Percentiles rank a stretch among this genome's conserved stretches.
Conservation (phyloP, 2,329 filamentous ascomycete species). For the Exophiala bonariae region DNA sequence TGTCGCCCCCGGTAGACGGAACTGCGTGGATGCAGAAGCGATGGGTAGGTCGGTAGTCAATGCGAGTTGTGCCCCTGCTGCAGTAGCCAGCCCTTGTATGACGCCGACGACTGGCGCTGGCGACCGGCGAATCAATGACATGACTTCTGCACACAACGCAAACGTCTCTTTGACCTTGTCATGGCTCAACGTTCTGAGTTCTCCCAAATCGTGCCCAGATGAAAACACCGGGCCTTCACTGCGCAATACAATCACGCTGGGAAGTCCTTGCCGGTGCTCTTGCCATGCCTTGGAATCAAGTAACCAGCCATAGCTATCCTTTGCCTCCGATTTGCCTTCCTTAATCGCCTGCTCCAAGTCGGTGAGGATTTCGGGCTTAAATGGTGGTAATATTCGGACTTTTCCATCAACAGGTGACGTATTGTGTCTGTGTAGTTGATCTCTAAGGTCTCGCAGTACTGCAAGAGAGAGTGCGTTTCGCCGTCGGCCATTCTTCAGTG, state of each 20-base stretch:
- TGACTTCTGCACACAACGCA: conserved; percentile 27
- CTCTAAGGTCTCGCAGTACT: conserved; percentile 22
- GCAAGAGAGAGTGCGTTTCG: conserved; percentile 27
- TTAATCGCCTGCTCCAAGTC: conserved; percentile 22
- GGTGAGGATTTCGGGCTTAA: conserved; percentile 22
- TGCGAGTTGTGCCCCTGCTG: conserved; percentile 26
- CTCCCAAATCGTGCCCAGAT: conserved; percentile 27
- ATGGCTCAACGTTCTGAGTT: conserved; percentile 22
- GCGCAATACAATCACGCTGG: conserved; percentile 26
- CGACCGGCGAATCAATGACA: conserved; percentile 26
- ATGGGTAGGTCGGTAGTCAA: conserved; percentile 27
- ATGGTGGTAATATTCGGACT: conserved; percentile 24
- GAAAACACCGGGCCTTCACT: conserved; percentile 27
- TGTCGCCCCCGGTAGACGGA: conserved; percentile 25
- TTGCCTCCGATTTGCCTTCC: conserved; percentile 9
- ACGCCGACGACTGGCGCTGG: conserved; percentile 26
- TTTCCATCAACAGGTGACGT: conserved; percentile 24
- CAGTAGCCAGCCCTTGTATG: conserved; percentile 28
- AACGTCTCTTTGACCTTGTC: conserved; percentile 29
- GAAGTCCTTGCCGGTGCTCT: conserved; percentile 23
- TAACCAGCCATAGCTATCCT: conserved; percentile 25
- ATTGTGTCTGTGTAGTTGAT: conserved; percentile 26
- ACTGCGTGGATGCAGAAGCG: conserved; percentile 22
- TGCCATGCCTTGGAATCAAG: conserved; percentile 22
- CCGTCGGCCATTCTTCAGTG: conserved; percentile 21